Evolutionary conservation across 441 rosid genomes (phyloP).

Genomic region (Brassica balearica): DNA sequence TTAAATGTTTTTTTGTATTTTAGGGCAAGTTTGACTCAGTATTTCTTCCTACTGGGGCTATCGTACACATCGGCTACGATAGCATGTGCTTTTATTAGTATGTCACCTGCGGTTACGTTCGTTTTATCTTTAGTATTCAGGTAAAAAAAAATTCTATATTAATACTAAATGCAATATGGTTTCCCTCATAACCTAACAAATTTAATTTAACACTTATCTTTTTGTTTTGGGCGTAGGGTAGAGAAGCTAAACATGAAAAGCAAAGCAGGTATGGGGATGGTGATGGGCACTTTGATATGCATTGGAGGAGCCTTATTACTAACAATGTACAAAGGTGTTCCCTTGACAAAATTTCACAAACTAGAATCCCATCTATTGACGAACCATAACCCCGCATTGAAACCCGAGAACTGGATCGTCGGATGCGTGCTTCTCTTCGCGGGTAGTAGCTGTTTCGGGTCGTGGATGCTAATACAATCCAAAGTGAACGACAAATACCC

Average conservation of each 20-base stretch:
- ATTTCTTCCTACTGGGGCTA: constrained; percentile 42
- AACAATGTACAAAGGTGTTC: constrained; percentile 40
- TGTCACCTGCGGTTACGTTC: constrained; percentile 48
- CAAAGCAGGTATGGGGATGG: constrained; percentile 41
- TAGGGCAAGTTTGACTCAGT: constrained; percentile 50
- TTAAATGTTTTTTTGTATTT: background rate
- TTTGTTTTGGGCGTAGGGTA: background rate
- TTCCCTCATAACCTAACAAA: background rate
- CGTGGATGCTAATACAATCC: constrained; percentile 47
- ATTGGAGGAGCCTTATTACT: constrained; percentile 46
- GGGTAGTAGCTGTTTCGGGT: constrained; percentile 41
- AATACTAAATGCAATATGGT: background rate
- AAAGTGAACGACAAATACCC: constrained; percentile 44
- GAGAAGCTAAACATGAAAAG: constrained; percentile 8
- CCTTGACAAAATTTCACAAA: constrained; percentile 30
- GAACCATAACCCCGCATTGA: constrained; percentile 9
- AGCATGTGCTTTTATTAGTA: constrained; percentile 48
- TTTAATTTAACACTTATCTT: background rate
- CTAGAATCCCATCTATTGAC: background rate
- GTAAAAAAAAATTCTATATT: background rate
- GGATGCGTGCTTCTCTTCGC: constrained; percentile 44
- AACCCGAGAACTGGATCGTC: constrained; percentile 39
- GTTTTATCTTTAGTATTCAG: constrained; percentile 46
- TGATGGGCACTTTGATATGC: constrained; percentile 45
- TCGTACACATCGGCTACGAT: constrained; percentile 48